Evolutionary conservation across 192 early-diverging fungal species (phyloP).

Genomic region (Blastocladiella britannica): DNA sequence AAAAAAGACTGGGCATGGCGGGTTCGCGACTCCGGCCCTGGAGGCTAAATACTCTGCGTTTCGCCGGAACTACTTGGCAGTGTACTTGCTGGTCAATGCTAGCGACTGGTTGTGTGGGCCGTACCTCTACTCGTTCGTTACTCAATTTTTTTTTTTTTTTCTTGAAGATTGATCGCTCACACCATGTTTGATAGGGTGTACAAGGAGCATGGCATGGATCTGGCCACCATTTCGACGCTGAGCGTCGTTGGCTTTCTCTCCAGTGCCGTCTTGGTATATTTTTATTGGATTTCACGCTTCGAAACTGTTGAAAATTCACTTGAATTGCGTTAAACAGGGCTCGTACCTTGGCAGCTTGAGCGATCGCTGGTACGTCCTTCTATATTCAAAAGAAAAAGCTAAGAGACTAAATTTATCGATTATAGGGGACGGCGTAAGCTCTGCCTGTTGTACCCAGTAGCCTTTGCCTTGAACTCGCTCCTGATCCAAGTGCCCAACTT

Average conservation of each 20-base stretch:
- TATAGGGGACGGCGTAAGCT: slow-evolving; percentile 16
- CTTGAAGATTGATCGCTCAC: too few relatives aligned
- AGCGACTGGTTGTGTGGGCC: not conserved
- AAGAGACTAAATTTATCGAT: too few relatives aligned
- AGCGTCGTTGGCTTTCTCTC: not conserved
- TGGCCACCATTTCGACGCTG: not conserved
- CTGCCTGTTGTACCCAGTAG: slow-evolving; percentile 15
- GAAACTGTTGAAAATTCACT: too few relatives aligned
- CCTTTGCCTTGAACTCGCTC: slow-evolving; percentile 19
- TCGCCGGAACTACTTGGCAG: not conserved
- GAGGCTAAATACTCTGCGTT: too few relatives aligned
- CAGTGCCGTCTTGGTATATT: not conserved
- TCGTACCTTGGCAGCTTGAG: not conserved
- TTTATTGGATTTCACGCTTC: too few relatives aligned
- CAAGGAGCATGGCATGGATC: not conserved
- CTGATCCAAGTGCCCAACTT: slow-evolving; percentile 13
- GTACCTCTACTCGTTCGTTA: not conserved
- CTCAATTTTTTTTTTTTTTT: too few relatives aligned
- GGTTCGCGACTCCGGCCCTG: too few relatives aligned
- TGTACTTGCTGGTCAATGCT: not conserved
- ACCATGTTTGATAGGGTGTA: too few relatives aligned
- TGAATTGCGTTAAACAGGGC: too few relatives aligned
- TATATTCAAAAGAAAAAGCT: too few relatives aligned
- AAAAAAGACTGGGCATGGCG: too few relatives aligned
- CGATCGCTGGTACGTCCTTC: not conserved